Conservation (phyloP, 1,139 yeast genomes). For the Lodderomyces oxycetoniae region DNA sequence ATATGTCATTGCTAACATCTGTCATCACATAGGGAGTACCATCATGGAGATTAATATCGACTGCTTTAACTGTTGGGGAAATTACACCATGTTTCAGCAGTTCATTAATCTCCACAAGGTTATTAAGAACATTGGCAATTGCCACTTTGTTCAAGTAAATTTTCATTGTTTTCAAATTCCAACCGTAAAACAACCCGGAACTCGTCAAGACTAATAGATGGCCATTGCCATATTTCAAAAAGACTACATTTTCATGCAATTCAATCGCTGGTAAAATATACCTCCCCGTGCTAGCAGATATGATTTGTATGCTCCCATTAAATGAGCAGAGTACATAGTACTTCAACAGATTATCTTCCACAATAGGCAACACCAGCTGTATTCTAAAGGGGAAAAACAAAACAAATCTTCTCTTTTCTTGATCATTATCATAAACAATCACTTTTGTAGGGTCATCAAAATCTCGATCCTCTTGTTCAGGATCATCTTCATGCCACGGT, state of each 20-base stretch:
- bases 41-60: conserved; percentile 29
- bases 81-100: conserved; percentile 11
- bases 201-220: conserved; percentile 54
- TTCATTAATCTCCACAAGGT: conserved; percentile 11
- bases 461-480: conserved; percentile 32
- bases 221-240: conserved; percentile 46
- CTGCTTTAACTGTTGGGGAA: conserved; percentile 25
- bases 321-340: conserved; percentile 66
- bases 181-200: conserved; percentile 45
- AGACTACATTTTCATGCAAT: conserved; percentile 56
- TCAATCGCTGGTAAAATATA: conserved; percentile 46
- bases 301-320: conserved; percentile 63
- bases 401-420: conserved; percentile 19
- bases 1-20: conserved; percentile 32
- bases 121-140: conserved; percentile 48
- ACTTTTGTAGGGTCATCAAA: conserved; percentile 45
- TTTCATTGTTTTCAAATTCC: conserved; percentile 36
- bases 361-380: conserved; percentile 38
- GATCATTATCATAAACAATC: conserved; percentile 24
- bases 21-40: conserved; percentile 44
- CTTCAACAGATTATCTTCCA: conserved; percentile 17
- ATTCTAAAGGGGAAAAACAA: conserved; percentile 40
- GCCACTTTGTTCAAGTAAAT: conserved; percentile 41
- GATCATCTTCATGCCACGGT: conserved; percentile 32
- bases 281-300: conserved; percentile 59